These are phyloP conservation scores for Sonneratia caseolaris DNA, from an alignment of 345 rosid species.

Conservation along the genomic window DNA sequence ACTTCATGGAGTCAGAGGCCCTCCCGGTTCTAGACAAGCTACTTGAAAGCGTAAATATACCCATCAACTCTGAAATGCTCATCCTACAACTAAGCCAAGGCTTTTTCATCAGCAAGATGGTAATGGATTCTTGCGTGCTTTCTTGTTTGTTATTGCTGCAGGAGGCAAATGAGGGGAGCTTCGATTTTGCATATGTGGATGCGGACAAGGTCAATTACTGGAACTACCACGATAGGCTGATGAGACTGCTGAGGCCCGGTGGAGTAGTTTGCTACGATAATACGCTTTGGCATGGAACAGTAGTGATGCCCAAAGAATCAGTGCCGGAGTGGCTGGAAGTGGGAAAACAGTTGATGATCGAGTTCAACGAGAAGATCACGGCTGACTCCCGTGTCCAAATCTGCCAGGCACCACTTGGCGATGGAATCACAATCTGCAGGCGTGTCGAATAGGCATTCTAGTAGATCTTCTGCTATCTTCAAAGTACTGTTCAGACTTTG, in stretches of 20 bases:
- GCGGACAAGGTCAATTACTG: slow-evolving; percentile 41
- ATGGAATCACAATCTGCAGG: slow-evolving; percentile 49
- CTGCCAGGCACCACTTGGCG: slow-evolving; percentile 42
- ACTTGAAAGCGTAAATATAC: neutral
- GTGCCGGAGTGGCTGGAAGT: slow-evolving; percentile 10
- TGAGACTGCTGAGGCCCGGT: slow-evolving; percentile 50
- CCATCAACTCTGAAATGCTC: neutral
- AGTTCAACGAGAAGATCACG: slow-evolving; percentile 34
- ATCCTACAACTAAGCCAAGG: neutral
- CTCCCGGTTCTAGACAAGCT: slow-evolving; percentile 8
- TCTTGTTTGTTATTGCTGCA: slow-evolving; percentile 6
- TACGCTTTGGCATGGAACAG: slow-evolving; percentile 46
- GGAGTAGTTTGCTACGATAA: slow-evolving; percentile 47
- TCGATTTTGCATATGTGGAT: slow-evolving; percentile 50
- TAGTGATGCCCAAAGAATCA: slow-evolving; percentile 23
- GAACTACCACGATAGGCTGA: slow-evolving; percentile 46
- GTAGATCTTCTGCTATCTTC: neutral
- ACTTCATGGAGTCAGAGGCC: slow-evolving; percentile 13
- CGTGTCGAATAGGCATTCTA: slow-evolving; percentile 14
- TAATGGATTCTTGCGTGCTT: neutral
- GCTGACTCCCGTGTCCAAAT: slow-evolving; percentile 40
- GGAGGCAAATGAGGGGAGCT: slow-evolving; percentile 26
- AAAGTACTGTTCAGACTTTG: neutral
- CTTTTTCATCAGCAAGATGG: neutral
- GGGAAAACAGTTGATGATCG: slow-evolving; percentile 13